Evolutionary conservation across 768 basidiomycete species (phyloP).

Genomic region (Auricularia sp.): DNA sequence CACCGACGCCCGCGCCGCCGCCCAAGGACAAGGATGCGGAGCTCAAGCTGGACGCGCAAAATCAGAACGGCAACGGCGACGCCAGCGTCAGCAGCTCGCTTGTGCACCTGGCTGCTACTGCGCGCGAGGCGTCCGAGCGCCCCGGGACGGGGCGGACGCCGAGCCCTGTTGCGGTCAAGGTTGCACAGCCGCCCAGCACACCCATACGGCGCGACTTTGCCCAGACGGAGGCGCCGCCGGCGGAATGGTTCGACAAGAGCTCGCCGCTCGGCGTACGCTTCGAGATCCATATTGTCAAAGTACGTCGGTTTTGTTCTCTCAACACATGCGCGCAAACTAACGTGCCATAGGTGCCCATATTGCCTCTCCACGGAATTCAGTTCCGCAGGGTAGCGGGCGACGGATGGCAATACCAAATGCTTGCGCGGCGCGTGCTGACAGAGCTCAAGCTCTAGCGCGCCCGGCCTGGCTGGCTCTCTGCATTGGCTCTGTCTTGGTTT

Average conservation of each 20-base stretch:
- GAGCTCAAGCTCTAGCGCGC: constrained; percentile 64
- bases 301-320: constrained; percentile 26
- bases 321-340: neutral
- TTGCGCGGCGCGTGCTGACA: constrained; percentile 77
- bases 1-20: neutral
- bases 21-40: neutral
- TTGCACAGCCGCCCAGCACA: constrained; percentile 15
- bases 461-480: neutral
- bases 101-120: neutral
- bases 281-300: constrained; percentile 96
- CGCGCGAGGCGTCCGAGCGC: neutral
- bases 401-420: constrained; percentile 96
- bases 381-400: constrained; percentile 86
- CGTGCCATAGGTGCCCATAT: constrained; percentile 69
- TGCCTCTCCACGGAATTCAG: constrained; percentile 90
- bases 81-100: neutral
- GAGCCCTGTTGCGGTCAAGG: neutral
- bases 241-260: constrained; percentile 35
- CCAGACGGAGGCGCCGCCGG: constrained; percentile 18
- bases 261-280: constrained; percentile 78
- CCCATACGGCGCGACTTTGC: constrained; percentile 71
- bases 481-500: neutral
- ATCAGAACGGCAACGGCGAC: neutral
- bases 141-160: neutral
- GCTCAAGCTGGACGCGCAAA: neutral